phyloP scores from a whole-genome alignment of 352 stramenopile genomes.

The Hyphochytrium catenoides region DNA sequence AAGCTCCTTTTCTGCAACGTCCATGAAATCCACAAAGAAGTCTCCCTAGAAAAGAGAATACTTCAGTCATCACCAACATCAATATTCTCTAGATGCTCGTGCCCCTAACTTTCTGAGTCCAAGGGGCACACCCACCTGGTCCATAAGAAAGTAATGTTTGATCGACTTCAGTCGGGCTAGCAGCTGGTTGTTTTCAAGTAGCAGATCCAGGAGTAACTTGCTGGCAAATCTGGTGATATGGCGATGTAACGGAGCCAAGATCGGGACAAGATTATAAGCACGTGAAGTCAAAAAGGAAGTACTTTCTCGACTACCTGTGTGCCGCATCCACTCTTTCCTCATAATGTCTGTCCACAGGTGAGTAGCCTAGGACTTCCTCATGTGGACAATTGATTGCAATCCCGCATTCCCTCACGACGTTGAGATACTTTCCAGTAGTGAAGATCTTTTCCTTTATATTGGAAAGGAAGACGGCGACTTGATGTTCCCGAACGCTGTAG shows the following conservation, averaged over 20 bases:
- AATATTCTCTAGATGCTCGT: too few species aligned
- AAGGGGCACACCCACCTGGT: too few species aligned
- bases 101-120: too few species aligned
- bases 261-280: too few species aligned
- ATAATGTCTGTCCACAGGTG: too few species aligned
- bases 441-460: conserved; percentile 55
- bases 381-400: conserved; percentile 45
- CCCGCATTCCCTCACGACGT: conserved; percentile 58
- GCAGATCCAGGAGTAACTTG: conserved; percentile 34
- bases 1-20: conserved; percentile 82
- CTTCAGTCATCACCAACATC: too few species aligned
- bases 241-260: too few species aligned
- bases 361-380: too few species aligned
- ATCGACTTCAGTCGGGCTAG: conserved; percentile 49
- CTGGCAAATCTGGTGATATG: conserved; percentile 47
- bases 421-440: conserved; percentile 72
- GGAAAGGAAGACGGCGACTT: conserved; percentile 52
- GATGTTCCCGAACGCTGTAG: conserved; percentile 40
- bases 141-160: conserved; percentile 95
- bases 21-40: conserved; percentile 95
- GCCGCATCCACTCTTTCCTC: too few species aligned
- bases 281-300: too few species aligned
- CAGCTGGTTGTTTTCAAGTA: conserved; percentile 54
- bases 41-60: too few species aligned
- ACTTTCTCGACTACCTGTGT: too few species aligned